These are phyloP conservation scores for Drechslera avenae DNA, from an alignment of 2,329 filamentous ascomycete genomes.

Conservation along the genomic window DNA sequence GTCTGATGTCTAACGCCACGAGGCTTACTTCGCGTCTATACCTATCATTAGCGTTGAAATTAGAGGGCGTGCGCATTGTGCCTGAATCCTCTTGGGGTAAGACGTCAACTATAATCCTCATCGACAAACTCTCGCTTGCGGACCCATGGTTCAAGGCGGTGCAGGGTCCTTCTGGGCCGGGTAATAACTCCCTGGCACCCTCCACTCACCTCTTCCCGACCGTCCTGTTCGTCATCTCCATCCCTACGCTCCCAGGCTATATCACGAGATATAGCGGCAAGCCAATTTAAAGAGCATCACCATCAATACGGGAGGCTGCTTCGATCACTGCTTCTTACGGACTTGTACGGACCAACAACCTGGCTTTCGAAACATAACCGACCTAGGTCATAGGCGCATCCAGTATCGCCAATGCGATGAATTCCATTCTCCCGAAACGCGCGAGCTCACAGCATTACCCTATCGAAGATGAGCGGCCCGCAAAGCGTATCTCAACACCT, in stretches of 20 bases:
- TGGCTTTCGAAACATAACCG: not conserved
- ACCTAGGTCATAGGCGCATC: not conserved
- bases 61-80: conserved; percentile 22
- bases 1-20: conserved; percentile 13
- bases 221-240: not conserved
- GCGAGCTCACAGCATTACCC: conserved; percentile 29
- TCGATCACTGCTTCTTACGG: not conserved
- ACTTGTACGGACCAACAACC: not conserved
- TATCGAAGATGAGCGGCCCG: conserved; percentile 35
- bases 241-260: conserved; percentile 6
- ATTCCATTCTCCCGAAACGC: conserved; percentile 32
- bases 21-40: conserved; percentile 13
- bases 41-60: conserved; percentile 26
- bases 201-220: conserved; percentile 1
- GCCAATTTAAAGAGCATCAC: conserved; percentile 5
- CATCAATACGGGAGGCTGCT: not conserved
- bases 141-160: not conserved
- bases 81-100: conserved; percentile 12
- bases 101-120: conserved; percentile 4
- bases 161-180: not conserved
- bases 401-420: conserved; percentile 23
- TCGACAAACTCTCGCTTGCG: conserved; percentile 14
- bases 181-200: conserved; percentile 7
- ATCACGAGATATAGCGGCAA: conserved; percentile 13
- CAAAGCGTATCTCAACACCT: conserved; percentile 51